Conservation (phyloP, 805 yeast genomes). For the Suhomyces prunicola region DNA sequence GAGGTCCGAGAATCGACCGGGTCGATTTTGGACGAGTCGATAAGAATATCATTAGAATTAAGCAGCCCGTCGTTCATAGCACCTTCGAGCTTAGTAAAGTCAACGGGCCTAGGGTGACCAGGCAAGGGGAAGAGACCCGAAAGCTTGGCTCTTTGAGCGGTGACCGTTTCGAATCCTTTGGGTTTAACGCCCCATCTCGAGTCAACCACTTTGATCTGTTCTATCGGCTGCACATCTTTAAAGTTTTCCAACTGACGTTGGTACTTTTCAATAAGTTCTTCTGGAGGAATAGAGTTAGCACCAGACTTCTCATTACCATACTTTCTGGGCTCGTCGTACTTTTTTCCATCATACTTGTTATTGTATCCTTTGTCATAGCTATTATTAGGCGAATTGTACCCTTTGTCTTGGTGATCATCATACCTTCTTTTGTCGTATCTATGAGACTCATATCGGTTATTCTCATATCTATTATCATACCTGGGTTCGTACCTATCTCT, state of each 20-base stretch:
- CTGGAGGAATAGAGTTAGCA: conserved; percentile 16
- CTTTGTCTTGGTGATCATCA: neutral
- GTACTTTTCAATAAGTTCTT: conserved; percentile 19
- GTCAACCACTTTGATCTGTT: conserved; percentile 46
- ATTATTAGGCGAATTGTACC: neutral
- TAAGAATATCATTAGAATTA: conserved; percentile 29
- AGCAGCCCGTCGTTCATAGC: conserved; percentile 32
- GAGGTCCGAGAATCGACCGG: conserved; percentile 37
- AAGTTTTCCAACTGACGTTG: conserved; percentile 31
- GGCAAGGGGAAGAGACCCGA: conserved; percentile 78
- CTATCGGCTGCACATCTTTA: conserved; percentile 43
- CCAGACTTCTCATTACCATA: neutral
- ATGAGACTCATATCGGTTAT: neutral
- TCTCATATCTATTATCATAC: neutral
- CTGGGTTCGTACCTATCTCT: neutral
- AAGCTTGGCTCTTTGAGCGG: conserved; percentile 73
- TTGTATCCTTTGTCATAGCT: neutral
- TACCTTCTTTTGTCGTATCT: neutral
- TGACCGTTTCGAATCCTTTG: conserved; percentile 66
- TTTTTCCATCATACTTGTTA: neutral
- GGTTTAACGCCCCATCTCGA: conserved; percentile 74
- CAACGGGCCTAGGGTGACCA: conserved; percentile 52
- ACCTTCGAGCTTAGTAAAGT: conserved; percentile 40
- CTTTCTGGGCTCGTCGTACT: neutral
- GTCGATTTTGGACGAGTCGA: conserved; percentile 34